Evolutionary conservation across 192 early-diverging fungal genomes (phyloP).

Genomic region (Podila epicladia): DNA sequence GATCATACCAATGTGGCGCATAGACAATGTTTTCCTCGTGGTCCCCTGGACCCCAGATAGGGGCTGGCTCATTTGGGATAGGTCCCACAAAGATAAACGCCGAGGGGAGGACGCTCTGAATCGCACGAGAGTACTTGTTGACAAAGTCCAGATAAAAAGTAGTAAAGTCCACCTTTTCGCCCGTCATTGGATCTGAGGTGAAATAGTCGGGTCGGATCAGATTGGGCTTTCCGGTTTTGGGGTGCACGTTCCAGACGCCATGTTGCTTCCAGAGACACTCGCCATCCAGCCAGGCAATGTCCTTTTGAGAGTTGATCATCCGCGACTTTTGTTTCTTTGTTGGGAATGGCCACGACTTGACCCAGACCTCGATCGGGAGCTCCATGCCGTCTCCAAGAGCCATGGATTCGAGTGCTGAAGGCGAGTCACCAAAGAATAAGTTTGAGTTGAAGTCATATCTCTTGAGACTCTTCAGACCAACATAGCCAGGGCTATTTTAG

Average conservation of each 20-base stretch:
- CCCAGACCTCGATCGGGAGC: constrained; percentile 77
- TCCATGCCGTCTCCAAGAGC: constrained; percentile 77
- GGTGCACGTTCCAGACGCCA: constrained; percentile 77
- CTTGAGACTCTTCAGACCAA: constrained; percentile 69
- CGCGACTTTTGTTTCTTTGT: constrained; percentile 64
- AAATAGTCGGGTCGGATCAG: constrained; percentile 74
- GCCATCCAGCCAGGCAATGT: constrained; percentile 71
- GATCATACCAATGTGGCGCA: constrained; percentile 91
- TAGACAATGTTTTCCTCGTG: constrained; percentile 72
- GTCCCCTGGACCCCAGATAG: constrained; percentile 54
- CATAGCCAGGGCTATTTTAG: constrained; percentile 68
- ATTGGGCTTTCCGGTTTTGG: constrained; percentile 57
- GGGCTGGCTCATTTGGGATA: constrained; percentile 77
- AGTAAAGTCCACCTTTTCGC: constrained; percentile 67
- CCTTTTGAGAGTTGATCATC: constrained; percentile 64
- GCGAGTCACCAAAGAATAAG: constrained; percentile 75
- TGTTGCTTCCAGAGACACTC: constrained; percentile 81
- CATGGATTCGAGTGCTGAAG: constrained; percentile 79
- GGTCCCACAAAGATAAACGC: constrained; percentile 81
- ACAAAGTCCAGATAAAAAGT: constrained; percentile 80
- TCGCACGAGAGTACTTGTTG: constrained; percentile 67
- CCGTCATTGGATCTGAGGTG: constrained; percentile 66
- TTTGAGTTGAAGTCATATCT: constrained; percentile 72
- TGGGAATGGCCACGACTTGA: constrained; percentile 81
- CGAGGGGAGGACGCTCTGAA: constrained; percentile 62